Percentiles rank a stretch among this genome's conserved stretches.
phyloP scores from a whole-genome alignment of 768 basidiomycete species.

The Trametes punicea region DNA sequence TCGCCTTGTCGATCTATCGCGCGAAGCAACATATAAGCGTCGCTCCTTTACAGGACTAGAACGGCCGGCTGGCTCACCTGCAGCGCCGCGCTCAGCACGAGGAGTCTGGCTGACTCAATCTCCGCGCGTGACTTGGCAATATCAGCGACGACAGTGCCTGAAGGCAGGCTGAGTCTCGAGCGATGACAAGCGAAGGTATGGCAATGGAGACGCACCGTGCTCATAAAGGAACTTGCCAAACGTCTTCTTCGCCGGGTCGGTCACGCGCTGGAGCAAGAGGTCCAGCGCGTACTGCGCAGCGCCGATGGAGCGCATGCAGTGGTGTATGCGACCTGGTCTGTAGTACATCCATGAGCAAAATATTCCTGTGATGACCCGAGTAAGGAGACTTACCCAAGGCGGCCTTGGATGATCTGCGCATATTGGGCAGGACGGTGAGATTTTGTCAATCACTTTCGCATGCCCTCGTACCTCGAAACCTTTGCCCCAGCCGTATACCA shows the following conservation, averaged over 20 bases:
- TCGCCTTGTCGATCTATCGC: constrained; percentile 79
- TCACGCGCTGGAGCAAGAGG: constrained; percentile 84
- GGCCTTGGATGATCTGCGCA: constrained; percentile 83
- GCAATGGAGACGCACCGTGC: constrained; percentile 57
- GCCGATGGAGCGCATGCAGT: constrained; percentile 97
- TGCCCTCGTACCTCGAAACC: constrained; percentile 75
- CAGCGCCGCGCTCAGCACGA: constrained; percentile 89
- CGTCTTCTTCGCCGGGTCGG: constrained; percentile 87
- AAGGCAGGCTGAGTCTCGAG: background rate
- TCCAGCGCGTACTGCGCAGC: constrained; percentile 82
- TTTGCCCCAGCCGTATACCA: constrained; percentile 89
- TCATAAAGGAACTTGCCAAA: constrained; percentile 91
- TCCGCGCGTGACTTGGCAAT: constrained; percentile 92
- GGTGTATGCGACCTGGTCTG: constrained; percentile 93
- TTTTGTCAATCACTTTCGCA: background rate
- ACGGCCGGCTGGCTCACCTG: constrained; percentile 53
- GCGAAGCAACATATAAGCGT: background rate
- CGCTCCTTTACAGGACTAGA: background rate
- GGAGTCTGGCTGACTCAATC: constrained; percentile 81
- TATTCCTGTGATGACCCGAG: background rate
- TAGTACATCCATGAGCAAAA: background rate
- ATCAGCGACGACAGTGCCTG: constrained; percentile 85
- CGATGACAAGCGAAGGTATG: background rate
- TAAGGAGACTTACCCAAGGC: constrained; percentile 64
- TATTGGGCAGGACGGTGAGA: background rate